These are phyloP conservation scores for Boletus semigastroideus DNA, from an alignment of 1,284 basidiomycete species.

Conservation along the genomic window DNA sequence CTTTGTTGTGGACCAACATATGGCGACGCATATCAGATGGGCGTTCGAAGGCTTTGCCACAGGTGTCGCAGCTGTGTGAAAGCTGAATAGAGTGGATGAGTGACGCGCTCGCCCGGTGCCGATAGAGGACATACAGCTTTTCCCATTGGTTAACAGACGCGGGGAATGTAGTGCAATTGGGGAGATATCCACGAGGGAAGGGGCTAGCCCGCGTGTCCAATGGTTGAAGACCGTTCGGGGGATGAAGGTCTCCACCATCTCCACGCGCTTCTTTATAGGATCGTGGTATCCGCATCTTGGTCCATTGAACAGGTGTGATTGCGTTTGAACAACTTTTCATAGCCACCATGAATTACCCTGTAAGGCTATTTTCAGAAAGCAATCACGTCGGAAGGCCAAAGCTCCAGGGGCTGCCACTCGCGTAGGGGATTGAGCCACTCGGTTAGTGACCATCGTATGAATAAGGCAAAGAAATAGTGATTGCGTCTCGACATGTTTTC, in stretches of 20 bases:
- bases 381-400: conserved; percentile 21
- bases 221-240: neutral
- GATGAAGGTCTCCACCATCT: neutral
- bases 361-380: conserved; percentile 15
- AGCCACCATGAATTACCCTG: conserved; percentile 22
- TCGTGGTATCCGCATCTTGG: conserved; percentile 6
- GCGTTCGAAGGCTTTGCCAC: conserved; percentile 13
- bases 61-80: conserved; percentile 6
- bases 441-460: conserved; percentile 13
- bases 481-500: conserved; percentile 24
- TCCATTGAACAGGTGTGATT: conserved; percentile 22
- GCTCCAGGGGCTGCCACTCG: conserved; percentile 19
- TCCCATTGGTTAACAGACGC: neutral
- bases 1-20: conserved; percentile 15
- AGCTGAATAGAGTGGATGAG: conserved; percentile 12
- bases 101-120: neutral
- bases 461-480: conserved; percentile 18
- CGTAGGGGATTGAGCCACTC: no score
- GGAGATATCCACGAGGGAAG: neutral
- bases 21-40: conserved; percentile 22
- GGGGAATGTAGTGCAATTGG: neutral
- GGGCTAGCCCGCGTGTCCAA: neutral
- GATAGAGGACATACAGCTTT: conserved; percentile 1
- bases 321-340: conserved; percentile 20
- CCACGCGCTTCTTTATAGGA: conserved; percentile 17